Evolutionary conservation across 371 early-diverging fungal species (phyloP), one percentile per base, ranked within the genome.

Genomic region (Mortierella sp.): DNA sequence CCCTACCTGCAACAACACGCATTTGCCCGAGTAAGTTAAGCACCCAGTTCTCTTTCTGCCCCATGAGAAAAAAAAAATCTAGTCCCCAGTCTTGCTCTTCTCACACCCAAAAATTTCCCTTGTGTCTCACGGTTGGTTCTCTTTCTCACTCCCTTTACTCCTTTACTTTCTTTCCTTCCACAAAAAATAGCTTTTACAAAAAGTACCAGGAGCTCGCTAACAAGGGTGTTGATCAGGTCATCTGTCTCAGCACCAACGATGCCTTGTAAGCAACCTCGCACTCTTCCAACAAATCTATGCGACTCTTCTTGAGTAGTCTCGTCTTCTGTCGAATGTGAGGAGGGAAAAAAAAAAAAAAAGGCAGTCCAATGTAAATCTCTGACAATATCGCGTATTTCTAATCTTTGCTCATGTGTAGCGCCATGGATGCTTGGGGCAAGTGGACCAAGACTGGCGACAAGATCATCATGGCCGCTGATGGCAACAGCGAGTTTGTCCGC

Each of bases 361-460:
- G n/a, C n/a, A n/a, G n/a, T n/a, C n/a, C n/a, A n/a, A n/a, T n/a
- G n/a, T 37, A 3, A 37, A 3, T 37, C 9, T 37, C 37, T 37
- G 37, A 37, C 37, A 37, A 37, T 37, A 37, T 37, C 37, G 37
- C 9, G 37, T 3, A 9, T 9, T 37, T 9, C 37, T 37, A 5
- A 37, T 9, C 37, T 3, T 37, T 37, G 37, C 37, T 37, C 37
- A 37, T 37, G 5, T n/a, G 5, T 30, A 73, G 73, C 77, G 92
- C 93, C 59, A 87, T 91, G 90, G 84, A 90, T 73, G 93, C 92
- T 21, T 94, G 93, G 86, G 94, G 91, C 59, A 87, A 90, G 76
- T 82, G 83, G 57, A 74, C 81, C 63, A 77, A 82, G 26, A 84
- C 80, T 68, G 86, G 86, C 59, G 70, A 85, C 72, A 87, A 87